Percentiles rank a stretch among this genome's conserved stretches.
phyloP scores from a whole-genome alignment of 2,329 filamentous ascomycete species.

The Plectosphaerella cucumerina region DNA sequence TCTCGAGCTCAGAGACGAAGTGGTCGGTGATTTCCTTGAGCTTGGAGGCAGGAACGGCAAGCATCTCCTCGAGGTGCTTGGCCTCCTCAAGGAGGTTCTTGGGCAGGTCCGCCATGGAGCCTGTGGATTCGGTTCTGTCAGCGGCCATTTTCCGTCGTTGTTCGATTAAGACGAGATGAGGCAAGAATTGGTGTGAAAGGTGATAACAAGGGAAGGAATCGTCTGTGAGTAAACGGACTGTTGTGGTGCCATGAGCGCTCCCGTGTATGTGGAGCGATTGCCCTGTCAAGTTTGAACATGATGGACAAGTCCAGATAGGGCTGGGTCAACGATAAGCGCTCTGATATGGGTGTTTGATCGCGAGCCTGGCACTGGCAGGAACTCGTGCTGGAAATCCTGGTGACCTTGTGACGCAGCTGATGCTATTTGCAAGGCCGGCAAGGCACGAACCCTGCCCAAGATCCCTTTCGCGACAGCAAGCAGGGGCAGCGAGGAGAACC shows the following conservation, averaged over 20 bases:
- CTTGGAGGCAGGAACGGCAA: conserved; percentile 72
- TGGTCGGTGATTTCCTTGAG: conserved; percentile 88
- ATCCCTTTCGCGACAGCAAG: too few species aligned
- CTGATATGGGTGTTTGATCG: background rate
- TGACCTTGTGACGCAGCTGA: too few species aligned
- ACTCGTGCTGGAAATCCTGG: background rate
- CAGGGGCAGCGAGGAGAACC: too few species aligned
- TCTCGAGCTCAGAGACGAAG: conserved; percentile 82
- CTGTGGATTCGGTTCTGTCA: conserved; percentile 37
- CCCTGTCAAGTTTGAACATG: conserved; percentile 7
- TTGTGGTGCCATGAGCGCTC: conserved; percentile 12
- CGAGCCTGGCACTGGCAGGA: too few species aligned
- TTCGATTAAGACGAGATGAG: background rate
- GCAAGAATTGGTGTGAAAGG: background rate
- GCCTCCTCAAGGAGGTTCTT: conserved; percentile 79
- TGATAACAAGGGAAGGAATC: background rate
- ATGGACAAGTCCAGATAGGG: conserved; percentile 3
- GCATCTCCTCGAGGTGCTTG: conserved; percentile 75
- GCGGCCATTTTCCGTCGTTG: background rate
- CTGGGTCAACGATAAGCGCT: background rate
- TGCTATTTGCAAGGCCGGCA: too few species aligned
- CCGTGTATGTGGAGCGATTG: conserved; percentile 12
- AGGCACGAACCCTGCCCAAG: too few species aligned
- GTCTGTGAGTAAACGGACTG: conserved; percentile 10
- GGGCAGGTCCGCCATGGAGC: conserved; percentile 87